These are phyloP conservation scores for Sporothrix luriei DNA, from an alignment of 2,329 filamentous ascomycete genomes.

Conservation along the genomic window DNA sequence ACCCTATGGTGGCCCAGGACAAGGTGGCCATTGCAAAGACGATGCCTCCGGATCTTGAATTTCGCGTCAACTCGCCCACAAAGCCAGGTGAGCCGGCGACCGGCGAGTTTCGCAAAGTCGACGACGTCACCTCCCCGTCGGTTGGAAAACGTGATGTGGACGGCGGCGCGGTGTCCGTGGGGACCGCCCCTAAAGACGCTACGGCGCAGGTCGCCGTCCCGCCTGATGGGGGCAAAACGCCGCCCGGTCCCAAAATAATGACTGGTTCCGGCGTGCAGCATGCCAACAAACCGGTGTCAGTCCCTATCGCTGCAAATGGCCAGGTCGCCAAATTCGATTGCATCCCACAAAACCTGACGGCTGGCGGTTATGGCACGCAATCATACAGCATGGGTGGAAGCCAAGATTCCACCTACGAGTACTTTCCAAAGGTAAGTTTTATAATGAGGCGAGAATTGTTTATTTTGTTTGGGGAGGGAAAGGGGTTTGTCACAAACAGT, in stretches of 20 bases:
- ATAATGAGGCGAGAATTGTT: not conserved
- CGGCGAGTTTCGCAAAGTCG: slow-evolving; percentile 30
- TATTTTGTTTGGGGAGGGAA: not conserved
- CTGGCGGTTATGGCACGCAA: slow-evolving; percentile 51
- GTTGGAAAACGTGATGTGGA: not conserved
- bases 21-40: slow-evolving; percentile 32
- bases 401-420: slow-evolving; percentile 72
- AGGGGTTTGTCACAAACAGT: not conserved
- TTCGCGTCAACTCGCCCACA: slow-evolving; percentile 38
- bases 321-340: slow-evolving; percentile 52
- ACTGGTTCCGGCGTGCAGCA: not conserved
- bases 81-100: slow-evolving; percentile 38
- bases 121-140: not conserved
- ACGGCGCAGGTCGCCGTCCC: not conserved
- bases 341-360: slow-evolving; percentile 60
- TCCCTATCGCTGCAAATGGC: slow-evolving; percentile 45
- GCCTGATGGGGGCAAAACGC: not conserved
- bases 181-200: too few species aligned
- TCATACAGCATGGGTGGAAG: slow-evolving; percentile 64
- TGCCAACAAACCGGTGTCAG: not conserved
- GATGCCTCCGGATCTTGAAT: slow-evolving; percentile 39
- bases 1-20: not conserved
- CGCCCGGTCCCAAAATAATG: not conserved
- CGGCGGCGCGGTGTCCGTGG: not conserved
- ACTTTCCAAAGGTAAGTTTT: slow-evolving; percentile 58